phyloP scores from a whole-genome alignment of 2,329 filamentous ascomycete genomes.

The Aspergillus flavus region DNA sequence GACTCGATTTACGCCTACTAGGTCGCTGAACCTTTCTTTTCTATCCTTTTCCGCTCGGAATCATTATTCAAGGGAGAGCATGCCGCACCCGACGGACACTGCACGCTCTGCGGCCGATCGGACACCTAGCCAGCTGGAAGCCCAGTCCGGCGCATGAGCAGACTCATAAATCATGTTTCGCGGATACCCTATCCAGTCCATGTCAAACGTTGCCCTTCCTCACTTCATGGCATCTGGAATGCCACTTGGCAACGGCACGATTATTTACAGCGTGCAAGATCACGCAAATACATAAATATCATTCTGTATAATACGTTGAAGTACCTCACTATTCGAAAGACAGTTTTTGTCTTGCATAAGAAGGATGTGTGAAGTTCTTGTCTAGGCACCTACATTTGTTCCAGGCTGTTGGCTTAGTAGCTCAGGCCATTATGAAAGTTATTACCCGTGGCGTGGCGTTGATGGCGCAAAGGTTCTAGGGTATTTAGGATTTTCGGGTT shows the following conservation, averaged over 20 bases:
- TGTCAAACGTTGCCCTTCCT: not conserved
- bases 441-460: not conserved
- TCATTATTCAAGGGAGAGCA: not conserved
- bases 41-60: not conserved
- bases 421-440: not conserved
- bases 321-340: not conserved
- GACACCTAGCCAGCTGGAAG: slow-evolving; percentile 24
- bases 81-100: not conserved
- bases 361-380: not conserved
- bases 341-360: not conserved
- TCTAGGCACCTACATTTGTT: not conserved
- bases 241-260: not conserved
- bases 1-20: not conserved
- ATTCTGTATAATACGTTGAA: slow-evolving; percentile 9
- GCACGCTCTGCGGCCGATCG: slow-evolving; percentile 4
- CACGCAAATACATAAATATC: not conserved
- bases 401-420: not conserved
- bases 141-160: slow-evolving; percentile 14
- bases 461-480: not conserved
- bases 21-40: not conserved
- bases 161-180: not conserved
- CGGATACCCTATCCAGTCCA: not conserved
- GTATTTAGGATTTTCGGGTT: not conserved
- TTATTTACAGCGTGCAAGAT: slow-evolving; percentile 6
- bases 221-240: not conserved